Percentiles rank a stretch among this genome's conserved stretches.
These are phyloP conservation scores for Coniochaeta ligniaria DNA, from an alignment of 2,329 filamentous ascomycete species.

Conservation along the genomic window DNA sequence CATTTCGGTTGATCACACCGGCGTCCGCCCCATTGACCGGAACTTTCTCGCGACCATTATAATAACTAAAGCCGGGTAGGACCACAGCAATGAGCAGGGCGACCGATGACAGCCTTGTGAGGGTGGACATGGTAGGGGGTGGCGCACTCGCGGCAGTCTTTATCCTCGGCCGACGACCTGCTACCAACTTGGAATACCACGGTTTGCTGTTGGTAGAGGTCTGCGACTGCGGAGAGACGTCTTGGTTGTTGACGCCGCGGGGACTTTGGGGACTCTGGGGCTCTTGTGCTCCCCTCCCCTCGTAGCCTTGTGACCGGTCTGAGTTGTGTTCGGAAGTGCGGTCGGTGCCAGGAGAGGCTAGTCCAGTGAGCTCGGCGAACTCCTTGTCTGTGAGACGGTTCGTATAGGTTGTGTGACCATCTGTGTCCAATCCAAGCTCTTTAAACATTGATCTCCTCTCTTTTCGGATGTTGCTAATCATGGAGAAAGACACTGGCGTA, in stretches of 20 bases:
- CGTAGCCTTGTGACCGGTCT: neutral
- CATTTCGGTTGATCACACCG: constrained; percentile 25
- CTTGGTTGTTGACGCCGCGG: constrained; percentile 5
- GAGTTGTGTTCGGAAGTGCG: constrained; percentile 2
- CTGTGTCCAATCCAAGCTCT: constrained; percentile 38
- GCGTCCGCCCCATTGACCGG: constrained; percentile 38
- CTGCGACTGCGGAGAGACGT: constrained; percentile 8
- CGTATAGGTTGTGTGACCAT: constrained; percentile 11
- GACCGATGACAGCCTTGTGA: constrained; percentile 39
- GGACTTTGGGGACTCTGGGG: neutral
- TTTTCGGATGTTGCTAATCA: constrained; percentile 38
- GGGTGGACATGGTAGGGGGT: constrained; percentile 29
- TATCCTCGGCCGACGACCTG: constrained; percentile 31
- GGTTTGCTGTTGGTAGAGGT: constrained; percentile 15
- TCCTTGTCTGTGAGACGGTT: constrained; percentile 21
- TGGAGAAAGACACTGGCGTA: constrained; percentile 29
- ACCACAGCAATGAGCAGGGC: constrained; percentile 43
- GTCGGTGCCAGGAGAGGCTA: constrained; percentile 11
- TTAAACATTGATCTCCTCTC: constrained; percentile 45
- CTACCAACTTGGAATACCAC: constrained; percentile 38
- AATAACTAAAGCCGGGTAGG: constrained; percentile 38
- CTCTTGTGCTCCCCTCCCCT: constrained; percentile 6
- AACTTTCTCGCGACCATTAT: constrained; percentile 29
- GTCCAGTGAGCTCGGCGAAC: constrained; percentile 20
- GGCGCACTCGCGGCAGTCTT: constrained; percentile 35